Evolutionary conservation across 140 eudicot species (phyloP), one percentile per base, ranked within the genome.

Genomic region (Erigeron philadelphicus): DNA sequence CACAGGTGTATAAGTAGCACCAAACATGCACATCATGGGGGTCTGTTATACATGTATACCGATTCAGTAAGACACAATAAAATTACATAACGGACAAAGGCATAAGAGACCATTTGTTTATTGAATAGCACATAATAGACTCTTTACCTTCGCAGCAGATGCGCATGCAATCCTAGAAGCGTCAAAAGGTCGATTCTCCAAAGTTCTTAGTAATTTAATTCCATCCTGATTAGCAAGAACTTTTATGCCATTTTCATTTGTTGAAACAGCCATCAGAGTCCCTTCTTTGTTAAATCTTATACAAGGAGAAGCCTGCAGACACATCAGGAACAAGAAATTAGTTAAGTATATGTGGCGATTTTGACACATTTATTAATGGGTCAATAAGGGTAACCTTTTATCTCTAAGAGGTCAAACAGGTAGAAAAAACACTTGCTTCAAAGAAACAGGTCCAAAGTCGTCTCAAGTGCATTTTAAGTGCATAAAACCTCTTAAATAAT

Each of bases 211-310:
- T 61, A 84, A 52, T 79, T 88, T 72, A 21, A 75, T 68, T 15
- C 96, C 96, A 65, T 86, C 87, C 38, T 77, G 49, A 74, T 80
- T 89, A 16, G 96, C 96, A 35, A 89, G 84, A 48, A 89, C 63
- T 72, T 86, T 89, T 16, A 89, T 76, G 19, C 87, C 90, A 78
- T 86, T 89, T 0, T 89, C 96, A 74, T 63, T 86, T 11, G 96
- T 86, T 44, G 96, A 86, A 49, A 86, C 95, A 64, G 95, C 96
- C 80, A 89, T 64, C 72, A 89, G 79, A 40, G 50, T 80, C 53
- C 96, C 96, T 54, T 78, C 87, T 75, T 89, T 84, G 84, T 84
- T 86, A 62, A 86, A 89, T 40, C 88, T 83, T 67, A 89, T 63
- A 58, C 95, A 78, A 53, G 96, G 95, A 62, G 96, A 84, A 60